Evolutionary conservation across 2,329 filamentous ascomycete species (phyloP).

Genomic region (Bipolaris cookei): DNA sequence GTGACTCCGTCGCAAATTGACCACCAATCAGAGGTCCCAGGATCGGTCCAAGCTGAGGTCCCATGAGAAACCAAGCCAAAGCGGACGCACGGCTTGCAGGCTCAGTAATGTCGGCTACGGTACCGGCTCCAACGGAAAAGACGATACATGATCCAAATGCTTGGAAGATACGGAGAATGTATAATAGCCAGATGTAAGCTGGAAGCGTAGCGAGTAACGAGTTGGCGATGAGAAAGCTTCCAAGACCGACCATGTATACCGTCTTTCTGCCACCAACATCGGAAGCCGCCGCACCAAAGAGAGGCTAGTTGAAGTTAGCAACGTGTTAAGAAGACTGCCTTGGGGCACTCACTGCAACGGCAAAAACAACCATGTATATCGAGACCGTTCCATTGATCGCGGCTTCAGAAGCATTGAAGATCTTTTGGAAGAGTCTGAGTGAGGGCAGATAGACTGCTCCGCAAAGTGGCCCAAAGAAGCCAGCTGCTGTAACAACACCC

Average conservation of each 20-base stretch:
- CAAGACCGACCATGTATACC: slow-evolving; percentile 51
- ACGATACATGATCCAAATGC: slow-evolving; percentile 54
- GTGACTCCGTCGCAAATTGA: slow-evolving; percentile 41
- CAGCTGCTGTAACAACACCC: slow-evolving; percentile 50
- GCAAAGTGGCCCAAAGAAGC: slow-evolving; percentile 54
- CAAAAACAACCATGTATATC: slow-evolving; percentile 55
- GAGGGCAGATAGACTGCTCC: slow-evolving; percentile 55
- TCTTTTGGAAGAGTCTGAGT: slow-evolving; percentile 46
- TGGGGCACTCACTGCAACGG: slow-evolving; percentile 39
- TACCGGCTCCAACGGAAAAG: slow-evolving; percentile 53
- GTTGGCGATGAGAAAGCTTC: slow-evolving; percentile 51
- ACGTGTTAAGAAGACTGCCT: background rate
- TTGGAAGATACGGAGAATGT: slow-evolving; percentile 53
- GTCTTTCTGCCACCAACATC: slow-evolving; percentile 52
- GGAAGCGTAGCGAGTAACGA: slow-evolving; percentile 50
- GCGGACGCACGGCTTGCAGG: slow-evolving; percentile 50
- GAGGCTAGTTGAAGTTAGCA: slow-evolving; percentile 36
- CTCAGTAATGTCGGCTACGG: slow-evolving; percentile 52
- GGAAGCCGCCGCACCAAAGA: slow-evolving; percentile 52
- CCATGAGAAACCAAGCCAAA: slow-evolving; percentile 54
- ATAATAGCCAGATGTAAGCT: slow-evolving; percentile 48
- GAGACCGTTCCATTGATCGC: slow-evolving; percentile 55
- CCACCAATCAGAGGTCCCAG: slow-evolving; percentile 55
- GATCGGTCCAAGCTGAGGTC: slow-evolving; percentile 54
- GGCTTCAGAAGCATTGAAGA: slow-evolving; percentile 47